Percentiles rank a stretch among this genome's conserved stretches.
These are phyloP conservation scores for Hyphopichia homilentoma DNA, from an alignment of 805 yeast species.

Conservation along the genomic window DNA sequence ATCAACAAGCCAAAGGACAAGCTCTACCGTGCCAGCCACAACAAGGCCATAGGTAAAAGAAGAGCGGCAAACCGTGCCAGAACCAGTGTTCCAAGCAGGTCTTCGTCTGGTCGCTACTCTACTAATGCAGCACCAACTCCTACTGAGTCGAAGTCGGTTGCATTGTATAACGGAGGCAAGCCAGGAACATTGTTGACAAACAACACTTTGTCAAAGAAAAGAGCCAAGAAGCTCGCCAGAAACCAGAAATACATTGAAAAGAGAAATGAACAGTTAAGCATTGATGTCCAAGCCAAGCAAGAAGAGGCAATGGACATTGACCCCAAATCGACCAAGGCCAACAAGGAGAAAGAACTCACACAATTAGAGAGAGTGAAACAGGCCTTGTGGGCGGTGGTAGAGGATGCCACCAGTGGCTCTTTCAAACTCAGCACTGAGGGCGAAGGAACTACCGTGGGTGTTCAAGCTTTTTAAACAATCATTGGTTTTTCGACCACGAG, in stretches of 20 bases:
- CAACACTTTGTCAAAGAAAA: slow-evolving; percentile 68
- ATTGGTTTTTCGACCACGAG: too few relatives aligned
- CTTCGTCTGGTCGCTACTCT: slow-evolving; percentile 37
- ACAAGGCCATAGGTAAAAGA: slow-evolving; percentile 47
- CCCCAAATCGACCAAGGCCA: slow-evolving; percentile 20
- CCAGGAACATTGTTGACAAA: slow-evolving; percentile 42
- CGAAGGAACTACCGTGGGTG: slow-evolving; percentile 83
- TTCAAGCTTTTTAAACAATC: slow-evolving; percentile 51
- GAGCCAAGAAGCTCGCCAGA: slow-evolving; percentile 75
- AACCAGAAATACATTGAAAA: slow-evolving; percentile 67
- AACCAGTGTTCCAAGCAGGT: slow-evolving; percentile 41
- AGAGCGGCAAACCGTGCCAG: slow-evolving; percentile 51
- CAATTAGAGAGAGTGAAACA: slow-evolving; percentile 51
- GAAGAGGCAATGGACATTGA: slow-evolving; percentile 53
- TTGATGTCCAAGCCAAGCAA: slow-evolving; percentile 46
- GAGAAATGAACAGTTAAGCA: slow-evolving; percentile 45
- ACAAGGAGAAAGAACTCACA: slow-evolving; percentile 17
- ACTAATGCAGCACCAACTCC: slow-evolving; percentile 38
- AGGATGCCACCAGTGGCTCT: slow-evolving; percentile 48
- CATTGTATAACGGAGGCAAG: slow-evolving; percentile 36
- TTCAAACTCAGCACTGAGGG: slow-evolving; percentile 46
- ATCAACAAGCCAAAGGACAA: slow-evolving; percentile 75
- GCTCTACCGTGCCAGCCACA: slow-evolving; percentile 47
- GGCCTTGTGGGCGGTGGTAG: slow-evolving; percentile 71
- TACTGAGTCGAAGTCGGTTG: slow-evolving; percentile 42